Percentiles rank a stretch among this genome's conserved stretches.
phyloP scores from a whole-genome alignment of 805 yeast species.

The Candida loeiensis region DNA sequence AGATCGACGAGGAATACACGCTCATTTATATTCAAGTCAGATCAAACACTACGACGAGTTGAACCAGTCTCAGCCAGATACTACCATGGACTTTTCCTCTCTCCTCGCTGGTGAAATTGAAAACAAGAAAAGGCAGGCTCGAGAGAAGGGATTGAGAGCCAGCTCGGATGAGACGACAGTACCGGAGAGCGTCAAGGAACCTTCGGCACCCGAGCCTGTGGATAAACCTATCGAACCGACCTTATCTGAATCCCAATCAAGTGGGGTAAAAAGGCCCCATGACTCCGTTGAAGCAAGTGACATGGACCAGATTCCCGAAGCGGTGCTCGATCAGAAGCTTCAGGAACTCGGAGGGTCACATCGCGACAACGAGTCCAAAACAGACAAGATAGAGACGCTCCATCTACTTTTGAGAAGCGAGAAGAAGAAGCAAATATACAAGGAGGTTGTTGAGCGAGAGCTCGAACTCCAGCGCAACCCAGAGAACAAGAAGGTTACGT shows the following conservation, averaged over 20 bases:
- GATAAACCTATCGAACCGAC: too few species aligned
- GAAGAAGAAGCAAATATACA: constrained; percentile 19
- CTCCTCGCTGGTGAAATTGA: constrained; percentile 47
- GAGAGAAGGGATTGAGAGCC: too few species aligned
- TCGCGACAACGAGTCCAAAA: constrained; percentile 13
- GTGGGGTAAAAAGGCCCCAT: constrained; percentile 6
- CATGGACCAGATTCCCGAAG: not conserved
- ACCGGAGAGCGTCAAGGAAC: too few species aligned
- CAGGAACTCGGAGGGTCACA: constrained; percentile 4
- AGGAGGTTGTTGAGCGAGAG: constrained; percentile 27
- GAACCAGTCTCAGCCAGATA: not conserved
- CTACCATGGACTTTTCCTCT: constrained; percentile 46
- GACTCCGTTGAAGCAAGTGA: constrained; percentile 1
- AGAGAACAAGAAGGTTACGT: constrained; percentile 5
- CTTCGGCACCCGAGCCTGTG: too few species aligned
- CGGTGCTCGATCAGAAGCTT: constrained; percentile 19
- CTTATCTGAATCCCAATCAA: too few species aligned
- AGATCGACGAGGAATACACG: not conserved
- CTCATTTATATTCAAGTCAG: not conserved
- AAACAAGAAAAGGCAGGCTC: constrained; percentile 34
- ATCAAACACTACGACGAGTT: not conserved
- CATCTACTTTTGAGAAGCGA: constrained; percentile 16
- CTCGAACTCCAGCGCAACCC: constrained; percentile 10
- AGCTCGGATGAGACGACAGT: too few species aligned
- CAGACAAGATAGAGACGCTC: constrained; percentile 19